These are phyloP conservation scores for Noccaea caerulescens DNA, from an alignment of 345 rosid genomes.

Conservation along the genomic window DNA sequence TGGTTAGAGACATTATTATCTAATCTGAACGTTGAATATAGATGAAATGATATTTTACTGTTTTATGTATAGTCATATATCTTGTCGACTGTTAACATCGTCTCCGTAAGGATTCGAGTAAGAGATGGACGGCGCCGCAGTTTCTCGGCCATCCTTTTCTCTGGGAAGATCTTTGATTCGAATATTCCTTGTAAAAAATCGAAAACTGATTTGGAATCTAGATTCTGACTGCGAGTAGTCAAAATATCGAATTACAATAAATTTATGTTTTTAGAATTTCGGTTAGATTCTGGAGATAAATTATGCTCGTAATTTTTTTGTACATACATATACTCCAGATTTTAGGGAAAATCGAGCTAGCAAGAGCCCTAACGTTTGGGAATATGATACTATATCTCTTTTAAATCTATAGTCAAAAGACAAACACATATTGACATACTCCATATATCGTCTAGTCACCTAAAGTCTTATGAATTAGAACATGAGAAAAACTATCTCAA, in stretches of 20 bases:
- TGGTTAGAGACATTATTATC: too few relatives aligned
- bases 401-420: too few relatives aligned
- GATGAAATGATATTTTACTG: too few relatives aligned
- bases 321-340: constrained; percentile 17
- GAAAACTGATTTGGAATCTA: not conserved
- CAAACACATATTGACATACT: too few relatives aligned
- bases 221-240: too few relatives aligned
- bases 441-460: too few relatives aligned
- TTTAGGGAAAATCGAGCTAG: not conserved
- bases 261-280: constrained; percentile 19
- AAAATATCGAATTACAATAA: not conserved
- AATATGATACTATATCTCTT: too few relatives aligned
- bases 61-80: not conserved
- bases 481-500: too few relatives aligned
- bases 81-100: constrained; percentile 62
- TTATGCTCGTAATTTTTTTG: not conserved
- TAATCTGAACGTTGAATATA: too few relatives aligned
- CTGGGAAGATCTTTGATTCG: constrained; percentile 36
- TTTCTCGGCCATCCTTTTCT: constrained; percentile 73
- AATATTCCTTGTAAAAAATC: not conserved
- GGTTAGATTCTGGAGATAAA: not conserved
- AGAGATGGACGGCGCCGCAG: constrained; percentile 74
- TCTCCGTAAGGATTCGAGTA: constrained; percentile 71
- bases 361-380: not conserved
- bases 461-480: too few relatives aligned